phyloP scores from a whole-genome alignment of 1,139 yeast species.

The Debaryomycetaceae sp. region DNA sequence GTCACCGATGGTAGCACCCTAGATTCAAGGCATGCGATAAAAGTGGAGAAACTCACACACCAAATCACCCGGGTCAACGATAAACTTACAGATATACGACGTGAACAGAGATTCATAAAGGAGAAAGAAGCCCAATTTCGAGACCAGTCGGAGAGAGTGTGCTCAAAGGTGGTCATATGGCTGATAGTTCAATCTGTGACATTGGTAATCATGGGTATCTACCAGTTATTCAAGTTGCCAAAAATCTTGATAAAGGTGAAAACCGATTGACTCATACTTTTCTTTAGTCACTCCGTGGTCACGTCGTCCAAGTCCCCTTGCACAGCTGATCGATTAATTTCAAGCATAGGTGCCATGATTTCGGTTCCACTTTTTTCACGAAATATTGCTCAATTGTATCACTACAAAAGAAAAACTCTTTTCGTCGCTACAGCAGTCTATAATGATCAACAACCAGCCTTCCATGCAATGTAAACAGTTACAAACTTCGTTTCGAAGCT shows the following conservation, averaged over 20 bases:
- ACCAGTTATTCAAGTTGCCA: slow-evolving; percentile 65
- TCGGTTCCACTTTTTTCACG: too few species aligned
- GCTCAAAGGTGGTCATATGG: slow-evolving; percentile 65
- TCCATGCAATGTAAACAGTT: too few species aligned
- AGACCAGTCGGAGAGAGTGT: slow-evolving; percentile 63
- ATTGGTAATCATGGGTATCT: slow-evolving; percentile 55
- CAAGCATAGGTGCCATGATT: too few species aligned
- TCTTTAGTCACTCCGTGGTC: too few species aligned
- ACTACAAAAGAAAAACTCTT: too few species aligned
- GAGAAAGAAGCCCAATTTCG: slow-evolving; percentile 69
- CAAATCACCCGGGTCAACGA: slow-evolving; percentile 51
- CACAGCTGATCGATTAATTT: too few species aligned
- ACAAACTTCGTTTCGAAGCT: too few species aligned
- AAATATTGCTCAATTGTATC: too few species aligned
- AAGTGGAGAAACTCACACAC: slow-evolving; percentile 47
- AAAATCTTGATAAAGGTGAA: slow-evolving; percentile 66
- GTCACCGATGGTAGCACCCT: slow-evolving; percentile 51
- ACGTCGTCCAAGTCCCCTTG: too few species aligned
- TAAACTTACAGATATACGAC: slow-evolving; percentile 53
- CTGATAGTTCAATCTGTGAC: slow-evolving; percentile 58
- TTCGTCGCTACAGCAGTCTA: too few species aligned
- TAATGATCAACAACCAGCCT: too few species aligned
- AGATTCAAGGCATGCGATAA: slow-evolving; percentile 50
- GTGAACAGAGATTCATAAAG: slow-evolving; percentile 65
- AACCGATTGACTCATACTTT: slow-evolving; percentile 11